Base-by-base conservation (phyloP, 225 moss, liverwort and hornwort species). In the Polytrichum commune region DNA sequence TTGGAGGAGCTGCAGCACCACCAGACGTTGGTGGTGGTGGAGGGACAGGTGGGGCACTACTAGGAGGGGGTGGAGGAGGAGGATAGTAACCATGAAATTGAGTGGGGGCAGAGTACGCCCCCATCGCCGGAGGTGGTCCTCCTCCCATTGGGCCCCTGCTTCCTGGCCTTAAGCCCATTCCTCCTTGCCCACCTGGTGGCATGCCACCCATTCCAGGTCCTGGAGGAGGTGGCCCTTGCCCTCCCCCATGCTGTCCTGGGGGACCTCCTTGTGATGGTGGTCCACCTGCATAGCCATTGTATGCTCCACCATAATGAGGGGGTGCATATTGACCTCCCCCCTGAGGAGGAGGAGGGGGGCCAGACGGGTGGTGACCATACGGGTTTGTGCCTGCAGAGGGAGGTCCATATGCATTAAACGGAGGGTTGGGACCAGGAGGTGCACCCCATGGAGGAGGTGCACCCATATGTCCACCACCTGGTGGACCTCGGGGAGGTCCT, bases 41-140 rank as follows among this genome's bases (percentile, higher is more conserved):
- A 20, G 90, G 94, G 67, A 87, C 87, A 72, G 90, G 92, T 38
- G 91, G 93, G 26, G 92, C 89, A 76, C 79, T 90, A 64, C 91
- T 86, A 5, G 89, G 91, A 20, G 97, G 94, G 55, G 92, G 91
- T 63, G 93, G 97, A 60, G 91, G 94, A 66, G 93, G 97, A 53
- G 91, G 94, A 68, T 93, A 98, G 70, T 93, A 95, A 70, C 85
- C 94, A 66, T 91, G 88, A 75, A 88, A 98, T 64, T 88, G 97
- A 67, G 88, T 73, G 54, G 90, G 72, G 46, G 93, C 81, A 69
- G 91, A 85, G 57, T 92, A 95, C 53, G 82, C 84, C 8, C 88
- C 86, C 63, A 86, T 76, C 67, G 90, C 74, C 4, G 46, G 46
- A 46, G 46, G 46, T 62, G 81, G 78, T 71, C 85, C 92, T 64